Evolutionary conservation across 2,329 filamentous ascomycete genomes (phyloP), one percentile per base, ranked within the genome.

Genomic region (Penicillium digitatum): DNA sequence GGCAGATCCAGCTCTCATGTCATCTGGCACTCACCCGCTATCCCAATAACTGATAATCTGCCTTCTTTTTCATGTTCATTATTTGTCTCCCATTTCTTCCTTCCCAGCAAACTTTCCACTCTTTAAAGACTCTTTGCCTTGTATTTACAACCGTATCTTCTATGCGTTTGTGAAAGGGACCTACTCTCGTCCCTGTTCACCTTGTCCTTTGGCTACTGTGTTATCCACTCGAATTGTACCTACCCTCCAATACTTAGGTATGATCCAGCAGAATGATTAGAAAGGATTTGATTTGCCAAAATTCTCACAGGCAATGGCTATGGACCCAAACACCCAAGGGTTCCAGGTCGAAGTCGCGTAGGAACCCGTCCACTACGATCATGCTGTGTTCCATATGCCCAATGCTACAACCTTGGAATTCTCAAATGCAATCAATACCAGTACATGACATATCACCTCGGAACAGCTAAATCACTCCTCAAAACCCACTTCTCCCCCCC

Each of bases 401-500:
- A 27, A 5, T 20, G 18, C 16, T 24, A 39, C 22, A 27, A n/a
- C 7, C 16, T 18, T n/a, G 39, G 9, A n/a, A 10, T 18, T 9
- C 29, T 37, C 16, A 40, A 49, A 40, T 22, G 18, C 27, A 34
- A 22, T 40, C 27, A 26, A 20, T 12, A 46, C 16, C n/a, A 37
- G 18, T 39, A 34, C 14, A 47, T 27, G 8, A 40, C n/a, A 11
- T 16, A 48, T 71, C 59, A 75, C 56, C 71, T 63, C 34, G 59
- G 65, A 48, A 78, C 75, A 31, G 78, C 74, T 39, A 96, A 73
- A 77, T 96, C 92, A 59, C 88, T 95, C 61, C 91, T 79, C 56
- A 96, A 82, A 56, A 96, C 86, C 91, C 91, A 96, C 74, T 96
- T 96, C 76, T 95, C 90, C 10, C 91, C 91, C 39, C 82, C 79